phyloP scores from a whole-genome alignment of 1,284 basidiomycete genomes.

The Puccinia novopanici region DNA sequence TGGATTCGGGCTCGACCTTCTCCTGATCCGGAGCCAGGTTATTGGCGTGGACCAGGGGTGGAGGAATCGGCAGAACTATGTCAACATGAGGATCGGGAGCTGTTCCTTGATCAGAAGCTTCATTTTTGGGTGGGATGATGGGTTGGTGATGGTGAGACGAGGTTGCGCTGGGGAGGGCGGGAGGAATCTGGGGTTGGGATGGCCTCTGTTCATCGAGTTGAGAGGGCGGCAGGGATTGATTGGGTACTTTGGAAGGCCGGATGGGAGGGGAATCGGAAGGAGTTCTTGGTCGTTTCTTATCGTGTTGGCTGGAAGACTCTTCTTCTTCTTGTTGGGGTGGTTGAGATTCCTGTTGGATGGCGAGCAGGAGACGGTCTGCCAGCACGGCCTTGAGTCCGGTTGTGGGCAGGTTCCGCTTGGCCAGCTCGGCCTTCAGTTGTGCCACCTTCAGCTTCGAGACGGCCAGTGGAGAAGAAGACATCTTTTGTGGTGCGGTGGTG shows the following conservation, averaged over 20 bases:
- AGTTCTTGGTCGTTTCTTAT: too few relatives aligned
- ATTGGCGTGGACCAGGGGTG: not conserved
- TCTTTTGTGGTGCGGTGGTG: too few relatives aligned
- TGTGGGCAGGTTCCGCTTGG: constrained; percentile 23
- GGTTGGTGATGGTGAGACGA: not conserved
- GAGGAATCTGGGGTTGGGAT: not conserved
- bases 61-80: not conserved
- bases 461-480: not conserved
- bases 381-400: constrained; percentile 39
- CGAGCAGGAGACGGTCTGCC: constrained; percentile 16
- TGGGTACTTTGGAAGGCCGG: too few relatives aligned
- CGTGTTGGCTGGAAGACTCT: not conserved
- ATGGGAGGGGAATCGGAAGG: too few relatives aligned
- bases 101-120: too few relatives aligned
- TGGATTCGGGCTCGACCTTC: too few relatives aligned
- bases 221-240: too few relatives aligned
- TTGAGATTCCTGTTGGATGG: constrained; percentile 20
- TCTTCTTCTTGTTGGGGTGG: not conserved
- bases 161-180: not conserved
- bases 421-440: constrained; percentile 31
- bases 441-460: constrained; percentile 40
- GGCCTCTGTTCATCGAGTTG: too few relatives aligned
- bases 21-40: too few relatives aligned
- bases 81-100: too few relatives aligned
- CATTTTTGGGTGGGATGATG: not conserved